These are phyloP conservation scores for Phycomyces blakesleeanus DNA, from an alignment of 192 early-diverging fungal genomes.

Conservation along the genomic window DNA sequence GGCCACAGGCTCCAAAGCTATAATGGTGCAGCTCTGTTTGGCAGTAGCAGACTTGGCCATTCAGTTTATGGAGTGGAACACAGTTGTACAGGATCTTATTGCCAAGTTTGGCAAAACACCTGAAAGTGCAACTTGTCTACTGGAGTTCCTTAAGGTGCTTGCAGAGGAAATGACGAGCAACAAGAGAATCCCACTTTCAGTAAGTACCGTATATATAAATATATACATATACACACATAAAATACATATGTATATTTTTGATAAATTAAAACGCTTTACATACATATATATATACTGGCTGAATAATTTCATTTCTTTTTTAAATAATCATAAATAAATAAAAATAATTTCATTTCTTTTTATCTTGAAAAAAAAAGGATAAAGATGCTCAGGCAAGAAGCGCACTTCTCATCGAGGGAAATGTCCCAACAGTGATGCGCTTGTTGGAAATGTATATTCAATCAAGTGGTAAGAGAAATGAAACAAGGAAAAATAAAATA, in stretches of 20 bases:
- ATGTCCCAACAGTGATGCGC: conserved; percentile 65
- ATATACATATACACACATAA: neutral
- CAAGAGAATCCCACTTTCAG: conserved; percentile 56
- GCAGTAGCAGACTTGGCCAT: conserved; percentile 81
- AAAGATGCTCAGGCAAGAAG: conserved; percentile 58
- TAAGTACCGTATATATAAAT: conserved; percentile 38
- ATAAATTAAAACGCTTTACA: too few relatives aligned
- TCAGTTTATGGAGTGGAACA: conserved; percentile 76
- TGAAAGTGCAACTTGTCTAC: conserved; percentile 58
- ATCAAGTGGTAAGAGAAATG: conserved; percentile 49
- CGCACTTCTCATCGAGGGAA: conserved; percentile 57
- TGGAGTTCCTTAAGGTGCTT: conserved; percentile 82
- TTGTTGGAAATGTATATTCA: conserved; percentile 70
- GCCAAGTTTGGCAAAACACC: conserved; percentile 59
- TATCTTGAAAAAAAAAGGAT: conserved; percentile 39
- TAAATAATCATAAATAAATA: too few relatives aligned
- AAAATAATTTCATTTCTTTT: too few relatives aligned
- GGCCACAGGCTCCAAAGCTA: conserved; percentile 53
- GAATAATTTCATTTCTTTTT: too few relatives aligned
- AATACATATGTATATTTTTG: too few relatives aligned
- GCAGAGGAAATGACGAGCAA: conserved; percentile 81
- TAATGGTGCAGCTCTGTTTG: conserved; percentile 80
- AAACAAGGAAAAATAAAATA: neutral
- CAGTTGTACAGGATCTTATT: conserved; percentile 74
- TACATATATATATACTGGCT: too few relatives aligned